Evolutionary conservation across 176 grass and related monocot species (phyloP).

Genomic region (Poa annua): DNA sequence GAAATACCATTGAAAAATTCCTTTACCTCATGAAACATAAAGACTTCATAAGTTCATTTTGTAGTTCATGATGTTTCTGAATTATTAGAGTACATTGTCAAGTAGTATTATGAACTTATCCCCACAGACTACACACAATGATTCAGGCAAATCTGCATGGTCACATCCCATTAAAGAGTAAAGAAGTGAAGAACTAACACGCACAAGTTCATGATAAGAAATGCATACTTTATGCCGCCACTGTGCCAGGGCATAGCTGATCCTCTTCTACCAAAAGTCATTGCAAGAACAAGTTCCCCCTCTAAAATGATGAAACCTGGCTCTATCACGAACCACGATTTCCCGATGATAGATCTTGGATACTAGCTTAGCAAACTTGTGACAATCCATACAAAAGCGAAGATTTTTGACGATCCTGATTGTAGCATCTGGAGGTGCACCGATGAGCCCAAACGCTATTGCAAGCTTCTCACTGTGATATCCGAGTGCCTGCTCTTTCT

Average conservation of each 20-base stretch:
- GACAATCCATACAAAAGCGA: slow-evolving; percentile 22
- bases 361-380: slow-evolving; percentile 26
- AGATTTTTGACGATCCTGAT: slow-evolving; percentile 35
- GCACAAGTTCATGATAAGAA: no score
- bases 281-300: slow-evolving; percentile 27
- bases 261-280: slow-evolving; percentile 30
- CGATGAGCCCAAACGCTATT: slow-evolving; percentile 31
- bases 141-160: not conserved
- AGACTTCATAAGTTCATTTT: not conserved
- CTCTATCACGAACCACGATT: slow-evolving; percentile 27
- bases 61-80: not conserved
- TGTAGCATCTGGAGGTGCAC: slow-evolving; percentile 5
- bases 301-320: slow-evolving; percentile 36
- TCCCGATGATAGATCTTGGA: slow-evolving; percentile 17
- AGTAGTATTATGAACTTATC: not conserved
- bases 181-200: not conserved
- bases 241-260: not conserved
- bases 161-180: not conserved
- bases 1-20: not conserved
- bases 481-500: slow-evolving; percentile 23
- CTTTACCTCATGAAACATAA: not conserved
- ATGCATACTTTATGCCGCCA: not conserved
- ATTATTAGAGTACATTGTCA: not conserved
- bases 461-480: slow-evolving; percentile 37
- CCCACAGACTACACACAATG: not conserved